Evolutionary conservation across 1,139 yeast species (phyloP), one percentile per base, ranked within the genome.

Genomic region (Pichia sp.): DNA sequence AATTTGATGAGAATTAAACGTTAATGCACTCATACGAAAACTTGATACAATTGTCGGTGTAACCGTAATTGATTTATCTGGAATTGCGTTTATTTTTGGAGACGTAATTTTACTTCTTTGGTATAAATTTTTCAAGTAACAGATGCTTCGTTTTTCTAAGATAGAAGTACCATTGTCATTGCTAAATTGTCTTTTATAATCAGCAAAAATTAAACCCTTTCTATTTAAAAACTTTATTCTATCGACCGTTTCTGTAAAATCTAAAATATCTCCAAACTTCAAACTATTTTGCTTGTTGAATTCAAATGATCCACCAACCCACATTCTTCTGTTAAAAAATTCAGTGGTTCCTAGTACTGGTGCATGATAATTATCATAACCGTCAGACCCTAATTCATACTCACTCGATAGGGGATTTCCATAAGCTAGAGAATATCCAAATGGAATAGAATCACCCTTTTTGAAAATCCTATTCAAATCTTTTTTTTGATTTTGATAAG

Each of bases 341-440:
- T 61, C 62, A 2, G 49, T 39, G 0, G 45, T 53, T 1, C 54
- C 41, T 1, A 51, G 23, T 1, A 46, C 58, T 0, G 96, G 96
- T 1, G 92, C 81, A 62, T 86, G 95, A 57, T 82, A 79, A 49
- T 81, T 73, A 56, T 86, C 95, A 64, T 87, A 90, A 0, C 97
- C 97, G 63, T 90, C 97, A 2, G 59, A 43, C 0, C 85, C 82
- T 25, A 87, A 60, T 3, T 63, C 64, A 0, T 55, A 46, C 55
- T 80, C 88, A 25, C 52, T 51, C 39, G 76, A 79, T 35, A 72
- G 67, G 6, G 83, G 80, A 53, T 77, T 78, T 63, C 80, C 80
- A 62, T 74, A 87, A 3, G 84, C 64, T 50, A 88, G 72, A 54
- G 85, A 89, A 53, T 77, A 80, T 0, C 95, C 95, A 13, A 63